These are phyloP conservation scores for Mycena vulgaris DNA, from an alignment of 768 basidiomycete species.

Conservation along the genomic window DNA sequence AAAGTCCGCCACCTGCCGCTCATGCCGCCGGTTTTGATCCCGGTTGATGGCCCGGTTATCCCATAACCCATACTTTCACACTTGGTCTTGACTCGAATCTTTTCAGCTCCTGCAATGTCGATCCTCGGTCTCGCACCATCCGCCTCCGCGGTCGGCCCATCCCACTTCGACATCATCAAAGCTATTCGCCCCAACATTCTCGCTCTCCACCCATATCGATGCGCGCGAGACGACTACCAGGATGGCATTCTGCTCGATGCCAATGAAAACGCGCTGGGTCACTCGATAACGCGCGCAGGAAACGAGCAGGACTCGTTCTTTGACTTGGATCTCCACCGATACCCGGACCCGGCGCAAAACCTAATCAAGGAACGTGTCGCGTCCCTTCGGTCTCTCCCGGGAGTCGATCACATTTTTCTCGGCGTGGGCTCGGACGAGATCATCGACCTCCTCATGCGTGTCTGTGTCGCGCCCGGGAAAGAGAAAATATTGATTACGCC, in stretches of 20 bases:
- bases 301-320: slow-evolving; percentile 50
- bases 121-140: slow-evolving; percentile 74
- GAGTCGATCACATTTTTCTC: slow-evolving; percentile 82
- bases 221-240: slow-evolving; percentile 96
- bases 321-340: slow-evolving; percentile 82
- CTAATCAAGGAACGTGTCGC: slow-evolving; percentile 85
- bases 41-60: no score
- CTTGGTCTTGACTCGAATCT: slow-evolving; percentile 27
- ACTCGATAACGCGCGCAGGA: slow-evolving; percentile 71
- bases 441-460: slow-evolving; percentile 93
- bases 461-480: slow-evolving; percentile 83
- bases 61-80: no score
- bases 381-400: slow-evolving; percentile 77
- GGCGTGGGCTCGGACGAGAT: slow-evolving; percentile 98
- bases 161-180: slow-evolving; percentile 87
- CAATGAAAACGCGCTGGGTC: slow-evolving; percentile 96
- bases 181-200: slow-evolving; percentile 97
- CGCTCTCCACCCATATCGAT: slow-evolving; percentile 91
- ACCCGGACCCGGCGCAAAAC: slow-evolving; percentile 93
- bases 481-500: slow-evolving; percentile 93
- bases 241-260: slow-evolving; percentile 95
- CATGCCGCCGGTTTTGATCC: no score
- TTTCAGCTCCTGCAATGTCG: slow-evolving; percentile 58
- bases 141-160: slow-evolving; percentile 64
- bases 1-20: no score